These are phyloP conservation scores for Artomyces pyxidatus DNA, from an alignment of 768 basidiomycete species.

Conservation along the genomic window DNA sequence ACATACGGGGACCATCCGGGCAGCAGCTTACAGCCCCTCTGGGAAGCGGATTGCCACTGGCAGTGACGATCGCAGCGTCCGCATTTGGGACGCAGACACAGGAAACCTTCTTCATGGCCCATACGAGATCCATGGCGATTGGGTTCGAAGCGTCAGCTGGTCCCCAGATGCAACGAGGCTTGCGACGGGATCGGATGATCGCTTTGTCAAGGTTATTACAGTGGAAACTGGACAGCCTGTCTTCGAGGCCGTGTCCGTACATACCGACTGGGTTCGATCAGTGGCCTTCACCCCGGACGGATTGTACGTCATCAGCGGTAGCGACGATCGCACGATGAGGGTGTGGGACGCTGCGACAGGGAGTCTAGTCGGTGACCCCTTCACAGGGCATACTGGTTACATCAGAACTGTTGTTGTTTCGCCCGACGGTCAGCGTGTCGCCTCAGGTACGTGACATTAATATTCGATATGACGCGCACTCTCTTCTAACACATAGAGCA, in stretches of 20 bases:
- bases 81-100: constrained; percentile 19
- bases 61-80: constrained; percentile 13
- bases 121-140: constrained; percentile 15
- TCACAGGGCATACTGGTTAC: constrained; percentile 3
- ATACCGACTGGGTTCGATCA: constrained; percentile 6
- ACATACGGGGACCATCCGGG: neutral
- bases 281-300: neutral
- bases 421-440: constrained; percentile 19
- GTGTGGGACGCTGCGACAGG: constrained; percentile 7
- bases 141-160: constrained; percentile 17
- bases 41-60: constrained; percentile 12
- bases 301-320: neutral
- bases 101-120: constrained; percentile 12
- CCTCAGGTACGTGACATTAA: constrained; percentile 13
- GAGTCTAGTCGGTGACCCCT: neutral
- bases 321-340: constrained; percentile 5
- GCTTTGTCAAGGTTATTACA: neutral
- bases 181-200: neutral
- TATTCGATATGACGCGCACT: neutral
- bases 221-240: neutral
- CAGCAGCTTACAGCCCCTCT: constrained; percentile 1
- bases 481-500: neutral
- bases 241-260: neutral
- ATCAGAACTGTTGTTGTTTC: constrained; percentile 20
- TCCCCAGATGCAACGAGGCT: constrained; percentile 20